Conservation (phyloP, 2,329 filamentous ascomycete genomes). For the Fusarium tupiense region DNA sequence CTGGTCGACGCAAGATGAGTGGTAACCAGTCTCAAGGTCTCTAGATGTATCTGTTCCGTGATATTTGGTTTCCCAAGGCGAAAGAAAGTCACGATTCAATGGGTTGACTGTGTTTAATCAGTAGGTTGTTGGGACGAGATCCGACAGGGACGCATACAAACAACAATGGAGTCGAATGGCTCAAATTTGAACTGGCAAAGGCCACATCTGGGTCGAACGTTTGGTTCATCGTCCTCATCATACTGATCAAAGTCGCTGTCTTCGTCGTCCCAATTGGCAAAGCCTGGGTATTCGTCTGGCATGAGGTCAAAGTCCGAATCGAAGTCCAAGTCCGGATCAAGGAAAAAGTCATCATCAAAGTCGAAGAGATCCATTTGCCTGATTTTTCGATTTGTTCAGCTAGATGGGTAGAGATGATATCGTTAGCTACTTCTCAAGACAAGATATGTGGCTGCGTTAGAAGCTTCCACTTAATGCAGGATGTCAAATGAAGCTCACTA, state of each 20-base stretch:
- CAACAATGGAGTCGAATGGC: neutral
- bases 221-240: neutral
- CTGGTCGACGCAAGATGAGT: neutral
- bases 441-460: neutral
- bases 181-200: neutral
- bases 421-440: neutral
- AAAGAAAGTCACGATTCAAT: neutral
- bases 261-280: too few relatives aligned
- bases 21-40: neutral
- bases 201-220: neutral
- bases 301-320: too few relatives aligned
- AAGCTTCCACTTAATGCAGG: neutral
- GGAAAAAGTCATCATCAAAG: neutral
- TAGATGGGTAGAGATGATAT: neutral
- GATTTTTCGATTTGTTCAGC: neutral
- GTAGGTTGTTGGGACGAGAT: neutral
- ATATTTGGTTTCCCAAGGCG: neutral
- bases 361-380: neutral
- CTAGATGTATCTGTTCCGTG: neutral
- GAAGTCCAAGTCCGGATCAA: neutral
- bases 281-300: too few relatives aligned
- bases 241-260: too few relatives aligned
- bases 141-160: neutral
- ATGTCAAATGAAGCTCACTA: too few relatives aligned
- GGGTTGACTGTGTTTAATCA: neutral